phyloP scores from a whole-genome alignment of 805 yeast genomes.

The Cyberlindnera bimundalis region DNA sequence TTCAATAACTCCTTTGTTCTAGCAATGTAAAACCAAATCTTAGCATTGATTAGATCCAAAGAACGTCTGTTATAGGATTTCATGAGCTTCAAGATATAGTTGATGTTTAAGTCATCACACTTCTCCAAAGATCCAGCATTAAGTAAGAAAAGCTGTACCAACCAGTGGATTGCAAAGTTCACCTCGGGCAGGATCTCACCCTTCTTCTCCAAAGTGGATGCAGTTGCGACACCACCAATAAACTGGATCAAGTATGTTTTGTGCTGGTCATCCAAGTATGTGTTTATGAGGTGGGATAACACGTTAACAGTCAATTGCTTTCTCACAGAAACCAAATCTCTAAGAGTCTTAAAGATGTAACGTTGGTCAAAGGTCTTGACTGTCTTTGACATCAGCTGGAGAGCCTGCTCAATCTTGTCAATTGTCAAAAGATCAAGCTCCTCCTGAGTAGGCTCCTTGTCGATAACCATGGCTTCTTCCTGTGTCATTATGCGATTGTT shows the following conservation, averaged over 20 bases:
- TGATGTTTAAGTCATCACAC: conserved; percentile 51
- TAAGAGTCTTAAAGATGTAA: conserved; percentile 77
- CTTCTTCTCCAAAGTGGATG: conserved; percentile 20
- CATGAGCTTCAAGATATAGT: conserved; percentile 45
- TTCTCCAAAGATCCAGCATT: conserved; percentile 52
- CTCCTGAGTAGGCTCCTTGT: conserved; percentile 28
- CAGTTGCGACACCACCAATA: conserved; percentile 35
- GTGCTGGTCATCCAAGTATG: conserved; percentile 50
- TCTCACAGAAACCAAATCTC: conserved; percentile 77
- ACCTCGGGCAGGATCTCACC: conserved; percentile 66
- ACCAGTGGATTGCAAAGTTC: conserved; percentile 72
- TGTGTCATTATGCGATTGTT: conserved; percentile 16
- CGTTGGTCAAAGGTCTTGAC: conserved; percentile 78
- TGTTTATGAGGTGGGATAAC: conserved; percentile 51
- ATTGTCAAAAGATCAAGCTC: conserved; percentile 32
- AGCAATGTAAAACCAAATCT: conserved; percentile 87
- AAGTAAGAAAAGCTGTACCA: conserved; percentile 72
- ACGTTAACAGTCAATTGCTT: conserved; percentile 53
- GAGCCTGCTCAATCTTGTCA: conserved; percentile 30
- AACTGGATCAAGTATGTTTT: conserved; percentile 40
- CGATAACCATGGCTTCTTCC: conserved; percentile 26
- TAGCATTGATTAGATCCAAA: conserved; percentile 81
- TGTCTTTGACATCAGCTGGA: conserved; percentile 46
- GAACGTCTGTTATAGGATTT: conserved; percentile 73
- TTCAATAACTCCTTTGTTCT: conserved; percentile 66